Base-by-base conservation (phyloP, 495 filamentous ascomycete genomes). In the Podospora fimiseda region DNA sequence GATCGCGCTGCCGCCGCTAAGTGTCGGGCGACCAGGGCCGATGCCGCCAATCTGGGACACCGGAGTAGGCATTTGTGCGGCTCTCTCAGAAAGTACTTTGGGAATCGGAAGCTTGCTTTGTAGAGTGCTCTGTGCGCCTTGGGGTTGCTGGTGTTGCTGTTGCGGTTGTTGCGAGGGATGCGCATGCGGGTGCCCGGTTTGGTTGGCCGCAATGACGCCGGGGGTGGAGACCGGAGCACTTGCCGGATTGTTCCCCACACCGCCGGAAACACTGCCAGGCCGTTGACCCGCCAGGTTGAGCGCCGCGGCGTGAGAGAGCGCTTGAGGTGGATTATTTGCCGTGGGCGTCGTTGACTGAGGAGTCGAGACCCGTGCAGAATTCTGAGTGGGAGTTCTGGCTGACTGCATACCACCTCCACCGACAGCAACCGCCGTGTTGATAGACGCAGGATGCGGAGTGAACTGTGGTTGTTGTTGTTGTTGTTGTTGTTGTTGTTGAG, bases 71-170 rank as follows among this genome's bases (percentile, higher is more conserved):
- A 80, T 73, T 15, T 82, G 77, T 11, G 85, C 69, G 8, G 77
- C 71, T 45, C 75, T 71, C 38, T 74, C 77, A 48, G 83, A 85
- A 14, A 98, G 76, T 14, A 73, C 81, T 66, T 90, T 92, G 21
- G 87, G 86, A 51, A 98, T 96, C 2, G 81, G 83, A 74, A 90
- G 81, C 50, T 76, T 83, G 64, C 37, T 72, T 67, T 59, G 79
- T 62, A 59, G 62, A 30, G 55, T 78, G 59, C 57, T 64, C 11
- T 61, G 55, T 40, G 67, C 59, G 24, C 49, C 46, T 39, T 53
- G 50, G 6, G 22, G 24, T 46, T 41, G 13, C 11, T 41, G 44
- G 13, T 3, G 3, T 23, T 2, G 9, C 33, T 23, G 22, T n/a
- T 30, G 21, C 5, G 23, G 15, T 33, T 46, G 47, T 11, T 72